phyloP scores from a whole-genome alignment of 1,284 basidiomycete species.

The Singerocomus rubriflavus region DNA sequence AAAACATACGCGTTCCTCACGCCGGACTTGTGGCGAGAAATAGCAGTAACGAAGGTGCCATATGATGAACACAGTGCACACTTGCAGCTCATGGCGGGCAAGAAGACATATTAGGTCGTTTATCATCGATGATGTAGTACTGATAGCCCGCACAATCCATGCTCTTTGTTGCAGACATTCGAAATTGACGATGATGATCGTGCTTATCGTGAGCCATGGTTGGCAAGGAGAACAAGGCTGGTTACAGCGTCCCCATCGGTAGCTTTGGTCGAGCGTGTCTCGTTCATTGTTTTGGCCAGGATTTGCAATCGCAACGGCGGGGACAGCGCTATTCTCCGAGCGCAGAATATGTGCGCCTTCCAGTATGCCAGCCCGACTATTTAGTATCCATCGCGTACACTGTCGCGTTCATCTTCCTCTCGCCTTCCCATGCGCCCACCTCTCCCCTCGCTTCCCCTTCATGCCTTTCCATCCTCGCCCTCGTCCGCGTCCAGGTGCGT shows the following conservation, averaged over 20 bases:
- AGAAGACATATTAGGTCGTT: slow-evolving; percentile 73
- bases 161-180: no score
- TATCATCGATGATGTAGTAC: slow-evolving; percentile 11
- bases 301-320: slow-evolving; percentile 7
- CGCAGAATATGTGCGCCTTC: neutral
- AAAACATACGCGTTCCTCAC: slow-evolving; percentile 98
- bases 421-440: slow-evolving; percentile 10
- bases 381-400: neutral
- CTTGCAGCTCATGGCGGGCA: slow-evolving; percentile 78
- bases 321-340: slow-evolving; percentile 6
- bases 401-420: neutral
- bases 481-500: slow-evolving; percentile 28
- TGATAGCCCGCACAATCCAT: neutral
- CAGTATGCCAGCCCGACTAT: slow-evolving; percentile 14
- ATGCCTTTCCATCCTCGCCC: slow-evolving; percentile 15
- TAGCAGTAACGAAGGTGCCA: slow-evolving; percentile 84
- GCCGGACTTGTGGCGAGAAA: slow-evolving; percentile 96
- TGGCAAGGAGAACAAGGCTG: no score
- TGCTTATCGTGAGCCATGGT: no score
- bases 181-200: no score
- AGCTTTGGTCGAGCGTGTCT: no score
- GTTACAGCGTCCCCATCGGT: no score
- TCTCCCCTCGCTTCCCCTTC: neutral
- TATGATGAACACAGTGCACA: slow-evolving; percentile 94
- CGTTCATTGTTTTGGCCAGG: no score